Evolutionary conservation across 352 stramenopile species (phyloP), one percentile per base, ranked within the genome.

Genomic region (Phytophthora multivora): DNA sequence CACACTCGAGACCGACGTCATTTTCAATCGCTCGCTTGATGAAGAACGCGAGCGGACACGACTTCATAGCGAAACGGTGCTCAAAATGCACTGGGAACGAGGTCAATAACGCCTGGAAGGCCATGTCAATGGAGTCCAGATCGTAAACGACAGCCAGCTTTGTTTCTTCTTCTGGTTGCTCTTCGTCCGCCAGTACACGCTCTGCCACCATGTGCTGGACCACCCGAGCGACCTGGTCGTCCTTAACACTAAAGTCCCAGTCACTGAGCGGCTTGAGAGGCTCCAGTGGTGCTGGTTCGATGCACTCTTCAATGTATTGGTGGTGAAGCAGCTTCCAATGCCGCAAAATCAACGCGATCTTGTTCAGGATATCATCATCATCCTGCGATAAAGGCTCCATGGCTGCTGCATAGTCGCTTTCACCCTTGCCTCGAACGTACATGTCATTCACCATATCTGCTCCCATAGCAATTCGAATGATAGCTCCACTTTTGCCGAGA

Each of bases 31-130:
- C 87, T 30, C 75, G 76, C 63, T 77, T 87, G 35, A 90, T 79
- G 48, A 98, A 95, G 39, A 95, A 95, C 19, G 83, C 63, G n/a
- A 98, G 52, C 15, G 91, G 91, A 40, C 89, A 97, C 33, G 86
- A 90, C 51, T 97, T 97, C 61, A 98, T 83, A 0, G 90, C 88
- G 47, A 95, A 96, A 7, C 86, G 89, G 59, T 97, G 90, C 47
- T 92, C 81, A 51, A 93, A 97, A 57, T 96, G 86, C 30, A 79
- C 46, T 19, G 89, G 89, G 56, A 97, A 97, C 8, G 87, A 90
- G 35, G 84, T 83, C 25, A 88, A 50, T 9, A 95, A 66, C 11
- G 83, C 71, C 53, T 93, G 77, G 70, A 97, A 94, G 13, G 83
- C 84, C 71, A 89, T 87, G 59, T 95, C 82, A 50, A 97, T 90